phyloP scores from a whole-genome alignment of 2,329 filamentous ascomycete species.

The Fusarium sp. region DNA sequence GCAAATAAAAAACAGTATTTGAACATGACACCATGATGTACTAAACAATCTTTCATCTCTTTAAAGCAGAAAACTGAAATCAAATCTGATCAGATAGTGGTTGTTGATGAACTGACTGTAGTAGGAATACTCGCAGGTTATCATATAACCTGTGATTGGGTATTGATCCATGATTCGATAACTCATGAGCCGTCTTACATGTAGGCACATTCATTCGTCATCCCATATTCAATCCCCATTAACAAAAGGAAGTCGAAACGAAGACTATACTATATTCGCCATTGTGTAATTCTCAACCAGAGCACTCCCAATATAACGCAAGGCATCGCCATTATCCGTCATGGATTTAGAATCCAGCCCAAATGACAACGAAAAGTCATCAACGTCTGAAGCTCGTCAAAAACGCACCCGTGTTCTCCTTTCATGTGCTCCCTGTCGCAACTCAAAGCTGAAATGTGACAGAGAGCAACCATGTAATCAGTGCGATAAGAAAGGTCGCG shows the following conservation, averaged over 20 bases:
- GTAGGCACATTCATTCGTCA: background rate
- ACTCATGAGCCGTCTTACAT: slow-evolving; percentile 4
- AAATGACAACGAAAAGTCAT: slow-evolving; percentile 35
- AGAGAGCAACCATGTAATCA: slow-evolving; percentile 63
- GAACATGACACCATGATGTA: background rate
- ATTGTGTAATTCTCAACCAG: background rate
- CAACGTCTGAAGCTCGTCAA: slow-evolving; percentile 39
- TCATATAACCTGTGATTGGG: slow-evolving; percentile 8
- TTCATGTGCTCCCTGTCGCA: slow-evolving; percentile 64
- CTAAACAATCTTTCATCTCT: background rate
- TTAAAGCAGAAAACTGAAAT: background rate
- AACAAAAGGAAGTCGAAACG: background rate
- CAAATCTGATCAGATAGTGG: background rate
- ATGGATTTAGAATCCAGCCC: slow-evolving; percentile 41
- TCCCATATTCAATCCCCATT: background rate
- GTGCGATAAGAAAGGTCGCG: slow-evolving; percentile 62
- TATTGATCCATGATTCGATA: no score
- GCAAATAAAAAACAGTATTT: background rate
- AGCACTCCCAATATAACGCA: background rate
- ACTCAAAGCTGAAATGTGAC: slow-evolving; percentile 69
- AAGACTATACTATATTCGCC: background rate
- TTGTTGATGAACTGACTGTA: background rate
- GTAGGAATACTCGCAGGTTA: background rate
- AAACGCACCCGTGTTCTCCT: slow-evolving; percentile 64
- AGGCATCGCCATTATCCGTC: background rate